Conservation (phyloP, 2,329 filamentous ascomycete genomes). For the Hypoxylon sp. region DNA sequence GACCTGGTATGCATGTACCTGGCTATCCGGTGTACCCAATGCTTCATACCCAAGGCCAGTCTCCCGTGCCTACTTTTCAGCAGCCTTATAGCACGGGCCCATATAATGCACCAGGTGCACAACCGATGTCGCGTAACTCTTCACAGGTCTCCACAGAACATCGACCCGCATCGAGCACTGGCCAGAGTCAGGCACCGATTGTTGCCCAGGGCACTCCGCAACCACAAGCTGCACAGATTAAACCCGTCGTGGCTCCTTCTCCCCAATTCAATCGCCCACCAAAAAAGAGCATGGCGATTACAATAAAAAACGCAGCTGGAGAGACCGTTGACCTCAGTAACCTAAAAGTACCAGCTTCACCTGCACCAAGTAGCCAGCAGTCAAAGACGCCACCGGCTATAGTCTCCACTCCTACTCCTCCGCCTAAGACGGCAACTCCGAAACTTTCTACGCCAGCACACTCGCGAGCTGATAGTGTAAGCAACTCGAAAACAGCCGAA, state of each 20-base stretch:
- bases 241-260: slow-evolving; percentile 60
- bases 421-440: slow-evolving; percentile 79
- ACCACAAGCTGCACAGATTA: slow-evolving; percentile 73
- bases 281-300: slow-evolving; percentile 80
- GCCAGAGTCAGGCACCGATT: slow-evolving; percentile 71
- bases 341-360: slow-evolving; percentile 70
- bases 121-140: slow-evolving; percentile 86
- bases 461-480: slow-evolving; percentile 77
- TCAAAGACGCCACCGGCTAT: slow-evolving; percentile 78
- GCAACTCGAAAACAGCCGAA: slow-evolving; percentile 78
- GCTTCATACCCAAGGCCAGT: slow-evolving; percentile 58
- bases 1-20: slow-evolving; percentile 58
- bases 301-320: slow-evolving; percentile 87
- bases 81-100: slow-evolving; percentile 62
- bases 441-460: slow-evolving; percentile 69
- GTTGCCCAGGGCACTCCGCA: slow-evolving; percentile 73
- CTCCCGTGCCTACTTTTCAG: slow-evolving; percentile 63
- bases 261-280: slow-evolving; percentile 65
- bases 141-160: slow-evolving; percentile 79
- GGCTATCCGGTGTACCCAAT: slow-evolving; percentile 52
- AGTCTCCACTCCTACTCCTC: slow-evolving; percentile 82
- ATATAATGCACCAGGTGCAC: slow-evolving; percentile 59
- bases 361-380: slow-evolving; percentile 67
- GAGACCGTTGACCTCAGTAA: slow-evolving; percentile 80
- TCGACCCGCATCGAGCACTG: slow-evolving; percentile 75